Base-by-base conservation (phyloP, 2,329 filamentous ascomycete species). In the Verticillium klebahnii region DNA sequence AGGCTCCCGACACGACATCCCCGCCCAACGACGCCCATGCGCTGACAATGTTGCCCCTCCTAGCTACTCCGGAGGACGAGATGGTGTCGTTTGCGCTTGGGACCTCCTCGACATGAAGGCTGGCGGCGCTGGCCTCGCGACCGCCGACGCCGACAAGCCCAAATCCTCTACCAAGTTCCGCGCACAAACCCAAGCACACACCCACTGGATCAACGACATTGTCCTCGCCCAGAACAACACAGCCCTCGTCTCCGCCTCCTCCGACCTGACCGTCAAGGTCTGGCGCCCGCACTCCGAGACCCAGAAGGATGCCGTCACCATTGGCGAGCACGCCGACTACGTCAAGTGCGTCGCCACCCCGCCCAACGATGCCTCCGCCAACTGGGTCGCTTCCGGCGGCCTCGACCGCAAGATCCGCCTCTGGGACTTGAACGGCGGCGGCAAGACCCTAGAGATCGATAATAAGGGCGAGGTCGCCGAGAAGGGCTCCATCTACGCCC, bases 71-170 rank as follows among this genome's bases (percentile, higher is more conserved):
- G 95, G 92, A 67, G 95, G 95, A 63, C 89, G 95, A 72, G 95
- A 99, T 77, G 95, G 95, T 69, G 90, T 95, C 58, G 89, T 99
- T 68, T 99, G 95, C 78, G 92, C 94, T 64, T 99, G 95, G 95
- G 89, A 98, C 75, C 80, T 97, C 60, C 85, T 91, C 71, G 84
- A 92, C 72, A 80, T 91, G 65, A 78, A 78, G 57, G 67, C 58
- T 36, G 56, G 63, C 62, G 63, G 63, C 60, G 67, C 61, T 66
- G 39, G 61, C 39, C 56, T 64, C 67, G 63, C 64, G 57, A 60
- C 58, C 62, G 70, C 66, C 17, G 60, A 61, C 64, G 65, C 74
- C 58, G 70, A 73, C 67, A 81, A 76, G 67, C 70, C 78, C 37
- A 78, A 77, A 63, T 71, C 79, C 55, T 78, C 79, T 19, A 86